Conservation (phyloP, 164 flowering plant species). For the Stephania yunnanensis region DNA sequence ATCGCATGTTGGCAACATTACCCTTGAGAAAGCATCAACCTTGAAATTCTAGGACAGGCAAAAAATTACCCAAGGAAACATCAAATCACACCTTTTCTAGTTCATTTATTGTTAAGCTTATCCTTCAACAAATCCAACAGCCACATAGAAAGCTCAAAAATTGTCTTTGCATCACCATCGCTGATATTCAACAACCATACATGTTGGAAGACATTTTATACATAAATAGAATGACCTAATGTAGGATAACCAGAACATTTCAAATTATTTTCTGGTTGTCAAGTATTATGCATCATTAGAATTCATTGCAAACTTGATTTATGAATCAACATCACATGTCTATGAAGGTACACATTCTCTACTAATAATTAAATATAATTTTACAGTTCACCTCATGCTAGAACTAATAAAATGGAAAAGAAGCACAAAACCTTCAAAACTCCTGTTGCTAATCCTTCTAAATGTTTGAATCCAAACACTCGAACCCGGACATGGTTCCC, state of each 20-base stretch:
- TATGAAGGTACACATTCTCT: not conserved
- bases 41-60: not conserved
- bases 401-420: not conserved
- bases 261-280: too few relatives aligned
- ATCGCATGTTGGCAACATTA: not conserved
- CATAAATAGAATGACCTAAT: too few relatives aligned
- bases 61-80: not conserved
- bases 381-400: not conserved
- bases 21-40: not conserved
- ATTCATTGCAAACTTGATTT: not conserved
- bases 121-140: not conserved
- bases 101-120: not conserved
- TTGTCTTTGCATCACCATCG: too few relatives aligned
- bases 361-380: not conserved
- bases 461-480: conserved; percentile 64
- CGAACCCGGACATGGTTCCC: conserved; percentile 71
- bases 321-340: too few relatives aligned
- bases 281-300: not conserved
- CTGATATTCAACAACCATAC: too few relatives aligned
- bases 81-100: not conserved
- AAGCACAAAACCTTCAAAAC: conserved; percentile 57
- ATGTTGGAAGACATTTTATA: too few relatives aligned
- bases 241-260: too few relatives aligned
- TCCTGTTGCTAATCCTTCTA: conserved; percentile 88
- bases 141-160: not conserved